Conservation (phyloP, 306 rosid genomes). For the Vigna radiata region DNA sequence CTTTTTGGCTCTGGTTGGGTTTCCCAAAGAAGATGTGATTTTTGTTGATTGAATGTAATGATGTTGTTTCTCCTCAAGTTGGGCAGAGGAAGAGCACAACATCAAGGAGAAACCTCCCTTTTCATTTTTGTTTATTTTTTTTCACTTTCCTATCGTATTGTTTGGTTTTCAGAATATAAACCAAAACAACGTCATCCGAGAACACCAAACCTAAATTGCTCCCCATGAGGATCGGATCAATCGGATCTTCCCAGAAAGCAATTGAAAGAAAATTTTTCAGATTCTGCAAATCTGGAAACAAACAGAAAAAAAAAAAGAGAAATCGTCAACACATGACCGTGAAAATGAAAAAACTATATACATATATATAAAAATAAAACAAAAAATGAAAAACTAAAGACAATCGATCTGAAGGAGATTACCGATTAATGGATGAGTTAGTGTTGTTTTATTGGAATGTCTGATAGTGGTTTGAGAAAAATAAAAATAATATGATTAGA, state of each 20-base stretch:
- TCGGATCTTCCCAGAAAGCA: slow-evolving; percentile 42
- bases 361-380: neutral
- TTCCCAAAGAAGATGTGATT: slow-evolving; percentile 17
- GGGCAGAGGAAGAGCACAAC: neutral
- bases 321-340: neutral
- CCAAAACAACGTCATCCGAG: slow-evolving; percentile 9
- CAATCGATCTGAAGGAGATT: slow-evolving; percentile 24
- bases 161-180: slow-evolving; percentile 13
- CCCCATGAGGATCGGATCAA: slow-evolving; percentile 12
- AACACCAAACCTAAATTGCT: slow-evolving; percentile 22
- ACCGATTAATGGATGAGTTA: slow-evolving; percentile 43
- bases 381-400: neutral
- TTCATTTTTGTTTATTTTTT: too few species aligned
- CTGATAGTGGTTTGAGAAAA: neutral
- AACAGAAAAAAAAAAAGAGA: neutral
- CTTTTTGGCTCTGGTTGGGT: neutral
- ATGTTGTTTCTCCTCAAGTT: neutral
- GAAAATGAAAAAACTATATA: neutral
- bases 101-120: neutral
- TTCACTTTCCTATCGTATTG: neutral
- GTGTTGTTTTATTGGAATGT: neutral
- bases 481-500: neutral
- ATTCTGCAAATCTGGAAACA: slow-evolving; percentile 9
- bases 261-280: slow-evolving; percentile 23
- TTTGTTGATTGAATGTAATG: slow-evolving; percentile 23